Evolutionary conservation across 768 basidiomycete genomes (phyloP).

Genomic region (Tulasnella calospora): DNA sequence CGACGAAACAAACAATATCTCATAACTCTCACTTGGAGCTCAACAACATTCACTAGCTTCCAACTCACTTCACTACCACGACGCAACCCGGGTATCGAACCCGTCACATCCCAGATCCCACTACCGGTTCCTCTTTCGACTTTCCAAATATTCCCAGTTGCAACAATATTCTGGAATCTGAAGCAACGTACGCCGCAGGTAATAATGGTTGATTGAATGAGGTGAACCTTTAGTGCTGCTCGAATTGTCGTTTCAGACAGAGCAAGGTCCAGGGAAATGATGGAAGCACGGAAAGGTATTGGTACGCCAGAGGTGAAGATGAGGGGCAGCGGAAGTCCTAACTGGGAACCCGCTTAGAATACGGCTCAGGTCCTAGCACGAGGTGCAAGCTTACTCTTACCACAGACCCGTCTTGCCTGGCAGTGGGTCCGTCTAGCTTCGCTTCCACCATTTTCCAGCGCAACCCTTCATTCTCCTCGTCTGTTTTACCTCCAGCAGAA

Average conservation of each 20-base stretch:
- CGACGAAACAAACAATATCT: neutral
- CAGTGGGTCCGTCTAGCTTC: neutral
- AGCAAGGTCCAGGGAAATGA: neutral
- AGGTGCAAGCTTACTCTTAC: neutral
- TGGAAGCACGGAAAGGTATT: slow-evolving; percentile 11
- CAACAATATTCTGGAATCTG: neutral
- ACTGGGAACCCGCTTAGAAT: neutral
- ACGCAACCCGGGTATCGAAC: neutral
- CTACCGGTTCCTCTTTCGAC: slow-evolving; percentile 4
- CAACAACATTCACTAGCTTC: slow-evolving; percentile 4
- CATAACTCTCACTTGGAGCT: neutral
- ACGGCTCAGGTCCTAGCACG: too few relatives aligned
- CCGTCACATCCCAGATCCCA: slow-evolving; percentile 17
- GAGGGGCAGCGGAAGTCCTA: slow-evolving; percentile 15
- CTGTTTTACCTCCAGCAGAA: slow-evolving; percentile 5
- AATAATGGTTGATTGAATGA: neutral
- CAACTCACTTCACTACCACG: neutral
- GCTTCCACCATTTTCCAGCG: slow-evolving; percentile 20
- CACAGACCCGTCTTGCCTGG: neutral
- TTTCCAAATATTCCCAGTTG: neutral
- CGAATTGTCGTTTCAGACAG: neutral
- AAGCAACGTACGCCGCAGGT: neutral
- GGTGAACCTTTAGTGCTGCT: neutral
- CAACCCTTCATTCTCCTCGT: neutral
- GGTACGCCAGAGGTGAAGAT: neutral